Base-by-base conservation (phyloP, 495 filamentous ascomycete genomes). In the Barbatosphaeria neglecta region DNA sequence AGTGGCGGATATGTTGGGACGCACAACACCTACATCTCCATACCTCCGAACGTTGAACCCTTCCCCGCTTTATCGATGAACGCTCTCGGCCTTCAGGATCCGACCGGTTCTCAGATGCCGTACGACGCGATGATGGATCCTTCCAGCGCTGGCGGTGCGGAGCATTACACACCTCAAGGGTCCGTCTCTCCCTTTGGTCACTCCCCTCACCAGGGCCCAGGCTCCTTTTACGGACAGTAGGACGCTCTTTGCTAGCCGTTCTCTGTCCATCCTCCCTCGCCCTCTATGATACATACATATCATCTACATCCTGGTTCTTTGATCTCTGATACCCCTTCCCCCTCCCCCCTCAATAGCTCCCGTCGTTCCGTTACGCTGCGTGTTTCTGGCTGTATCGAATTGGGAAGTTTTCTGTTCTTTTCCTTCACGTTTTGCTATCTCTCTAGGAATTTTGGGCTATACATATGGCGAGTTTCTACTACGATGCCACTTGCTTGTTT, bases 151-250 rank as follows among this genome's bases (percentile, higher is more conserved):
- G n/a, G n/a, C n/a, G 43, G 52, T 10, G 44, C 49, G 23, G 58
- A 63, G 31, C 66, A 61, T 19, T 73, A 60, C 23, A 62, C 55
- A 20, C 59, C 65, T 37, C 65, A 60, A 19, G 63, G 64, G n/a
- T 68, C 67, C 13, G 56, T 60, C 7, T 70, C 69, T 43, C 65
- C 66, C 2, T 73, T 60, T 47, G 47, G 47, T 9, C 67, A 60
- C 24, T 70, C 66, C 22, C 66, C 67, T n/a, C 58, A 66, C 37
- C 64, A 56, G 51, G 56, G 55, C 25, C 59, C 62, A 20, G 56
- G 57, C 7, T 48, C 41, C n/a, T 72, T 68, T 39, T 72, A 65
- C 49, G 48, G 53, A 6, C 44, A 54, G 39, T 58, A 46, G 57
- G 39, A 22, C 18, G n/a, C n/a, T n/a, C n/a, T n/a, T n/a, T n/a